phyloP scores from a whole-genome alignment of 75 land plant species.

The Picea glauca region DNA sequence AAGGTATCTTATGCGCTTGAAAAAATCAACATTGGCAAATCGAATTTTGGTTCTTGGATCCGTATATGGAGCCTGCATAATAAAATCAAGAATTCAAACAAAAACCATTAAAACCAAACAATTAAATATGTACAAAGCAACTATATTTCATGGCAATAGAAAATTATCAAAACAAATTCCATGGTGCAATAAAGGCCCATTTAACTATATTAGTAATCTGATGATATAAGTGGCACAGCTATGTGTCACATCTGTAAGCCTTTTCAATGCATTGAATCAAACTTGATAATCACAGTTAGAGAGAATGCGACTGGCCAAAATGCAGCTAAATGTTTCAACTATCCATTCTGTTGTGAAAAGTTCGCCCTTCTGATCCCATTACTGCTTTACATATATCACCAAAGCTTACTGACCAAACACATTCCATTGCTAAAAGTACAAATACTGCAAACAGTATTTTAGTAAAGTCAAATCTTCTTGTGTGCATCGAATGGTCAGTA shows the following conservation, averaged over 20 bases:
- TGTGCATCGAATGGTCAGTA: too few relatives aligned
- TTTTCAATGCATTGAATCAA: not conserved
- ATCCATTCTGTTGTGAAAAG: not conserved
- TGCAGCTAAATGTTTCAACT: not conserved
- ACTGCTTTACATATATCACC: not conserved
- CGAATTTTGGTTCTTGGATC: conserved; percentile 90
- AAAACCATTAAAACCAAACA: not conserved
- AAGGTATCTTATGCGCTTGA: conserved; percentile 66
- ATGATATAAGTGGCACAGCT: not conserved
- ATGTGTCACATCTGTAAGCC: not conserved
- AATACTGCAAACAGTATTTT: not conserved
- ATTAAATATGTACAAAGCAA: not conserved
- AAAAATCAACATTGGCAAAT: conserved; percentile 75
- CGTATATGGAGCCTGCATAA: conserved; percentile 64
- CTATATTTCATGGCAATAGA: not conserved
- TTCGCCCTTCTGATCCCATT: not conserved
- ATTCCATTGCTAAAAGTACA: not conserved
- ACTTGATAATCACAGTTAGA: not conserved
- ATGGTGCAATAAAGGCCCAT: not conserved
- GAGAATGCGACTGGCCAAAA: not conserved
- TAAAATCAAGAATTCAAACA: not conserved
- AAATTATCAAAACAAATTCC: not conserved
- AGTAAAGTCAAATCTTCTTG: not conserved
- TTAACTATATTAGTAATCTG: not conserved
- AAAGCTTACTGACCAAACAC: not conserved